Percentiles rank a stretch among this genome's conserved stretches.
phyloP scores from a whole-genome alignment of 2,329 filamentous ascomycete species.

The Aspergillus ochraceus region DNA sequence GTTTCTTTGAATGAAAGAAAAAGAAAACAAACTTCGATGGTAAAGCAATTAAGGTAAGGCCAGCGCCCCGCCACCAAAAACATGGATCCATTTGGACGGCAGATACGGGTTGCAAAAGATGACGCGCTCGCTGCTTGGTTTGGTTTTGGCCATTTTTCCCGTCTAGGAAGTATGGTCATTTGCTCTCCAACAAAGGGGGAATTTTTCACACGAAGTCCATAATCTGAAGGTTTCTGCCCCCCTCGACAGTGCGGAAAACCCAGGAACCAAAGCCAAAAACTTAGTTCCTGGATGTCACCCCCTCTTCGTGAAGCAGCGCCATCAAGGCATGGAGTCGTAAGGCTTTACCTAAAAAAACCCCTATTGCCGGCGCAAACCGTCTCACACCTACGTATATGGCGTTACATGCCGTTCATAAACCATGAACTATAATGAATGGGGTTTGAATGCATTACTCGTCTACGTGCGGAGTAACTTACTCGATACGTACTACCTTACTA shows the following conservation, averaged over 20 bases:
- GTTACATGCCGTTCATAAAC: background rate
- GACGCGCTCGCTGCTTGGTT: too few relatives aligned
- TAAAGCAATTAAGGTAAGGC: too few relatives aligned
- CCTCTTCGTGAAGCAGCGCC: background rate
- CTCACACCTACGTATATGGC: background rate
- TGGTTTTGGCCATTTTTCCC: too few relatives aligned
- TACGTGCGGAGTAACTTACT: too few relatives aligned
- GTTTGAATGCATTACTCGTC: too few relatives aligned
- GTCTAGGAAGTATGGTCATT: background rate
- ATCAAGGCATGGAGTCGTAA: background rate
- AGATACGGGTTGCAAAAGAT: background rate
- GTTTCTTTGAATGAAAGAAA: background rate
- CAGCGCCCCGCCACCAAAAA: too few relatives aligned
- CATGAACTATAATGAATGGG: too few relatives aligned
- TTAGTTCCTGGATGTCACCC: background rate
- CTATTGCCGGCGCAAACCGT: background rate
- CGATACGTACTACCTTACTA: too few relatives aligned
- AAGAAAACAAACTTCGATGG: background rate
- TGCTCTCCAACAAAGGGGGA: background rate
- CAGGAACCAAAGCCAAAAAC: background rate
- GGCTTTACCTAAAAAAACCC: background rate
- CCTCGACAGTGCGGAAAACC: background rate
- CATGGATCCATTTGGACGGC: too few relatives aligned
- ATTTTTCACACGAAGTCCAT: background rate
- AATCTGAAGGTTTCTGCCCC: background rate